Evolutionary conservation across 768 basidiomycete genomes (phyloP), one percentile per base, ranked within the genome.

Genomic region (Mycena belliarum): DNA sequence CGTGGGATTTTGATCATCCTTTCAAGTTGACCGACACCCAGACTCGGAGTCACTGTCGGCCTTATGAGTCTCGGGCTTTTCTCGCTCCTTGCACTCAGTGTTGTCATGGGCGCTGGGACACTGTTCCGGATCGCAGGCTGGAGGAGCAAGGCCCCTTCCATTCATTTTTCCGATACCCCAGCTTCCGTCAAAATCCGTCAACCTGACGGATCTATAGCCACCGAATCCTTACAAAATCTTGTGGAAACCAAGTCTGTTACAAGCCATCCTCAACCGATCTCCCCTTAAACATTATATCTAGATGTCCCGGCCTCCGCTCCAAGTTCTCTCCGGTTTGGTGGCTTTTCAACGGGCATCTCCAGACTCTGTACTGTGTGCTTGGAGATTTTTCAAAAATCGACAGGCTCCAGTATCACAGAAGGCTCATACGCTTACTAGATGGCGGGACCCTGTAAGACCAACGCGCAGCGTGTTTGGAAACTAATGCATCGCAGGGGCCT

Each of bases 361-460:
- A 88, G 62, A 88, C 87, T 1, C 66, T 82, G 16, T 86, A 85
- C 51, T 81, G 79, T 51, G 83, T 84, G 1, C 28, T 83, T 6
- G 86, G 84, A 4, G 78, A 88, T 65, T 87, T 88, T 63, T 80
- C 83, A 2, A 79, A 78, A 55, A 72, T 74, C 32, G 83, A 88
- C 68, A 71, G 69, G 38, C 76, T 89, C 56, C 73, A 72, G 53
- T 89, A 87, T 67, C 73, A 81, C 52, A 77, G 81, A 74, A 81
- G 71, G 68, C 75, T 73, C 66, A 68, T 89, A 44, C 75, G 75
- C 18, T 70, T 84, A 20, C 68, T 73, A 18, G 87, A 89, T 61
- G 86, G 86, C 29, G 87, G 87, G 9, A 88, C 86, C 24, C 58
- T 89, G 87, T 88, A 65, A 63, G 41, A 64, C 41, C 41, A 29